A percentile compares a stretch with the other conserved stretches of the same genome.
Conservation (phyloP, 2,329 filamentous ascomycete genomes). For the Aspergillus chevalieri region DNA sequence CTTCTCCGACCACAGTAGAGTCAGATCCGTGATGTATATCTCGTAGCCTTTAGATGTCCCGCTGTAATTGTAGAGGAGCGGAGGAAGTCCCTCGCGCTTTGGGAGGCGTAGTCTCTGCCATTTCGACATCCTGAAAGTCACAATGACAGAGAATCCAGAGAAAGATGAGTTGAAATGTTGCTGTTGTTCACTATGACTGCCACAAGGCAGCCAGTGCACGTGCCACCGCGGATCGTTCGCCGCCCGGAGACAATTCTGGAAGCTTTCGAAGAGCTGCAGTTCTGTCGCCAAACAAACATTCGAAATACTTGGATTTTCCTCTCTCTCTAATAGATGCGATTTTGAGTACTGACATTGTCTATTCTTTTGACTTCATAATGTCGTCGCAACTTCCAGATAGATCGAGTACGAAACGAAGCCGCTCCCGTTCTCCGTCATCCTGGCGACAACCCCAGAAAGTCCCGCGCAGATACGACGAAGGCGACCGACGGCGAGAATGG, state of each 20-base stretch:
- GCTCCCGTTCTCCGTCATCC: constrained; percentile 38
- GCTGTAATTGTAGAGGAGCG: constrained; percentile 35
- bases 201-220: constrained; percentile 14
- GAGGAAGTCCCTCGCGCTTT: constrained; percentile 21
- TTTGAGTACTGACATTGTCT: no score
- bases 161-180: background rate
- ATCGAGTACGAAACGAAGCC: constrained; percentile 32
- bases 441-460: constrained; percentile 35
- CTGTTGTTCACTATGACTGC: background rate
- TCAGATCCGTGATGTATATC: constrained; percentile 53
- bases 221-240: constrained; percentile 15
- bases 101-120: constrained; percentile 33
- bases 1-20: constrained; percentile 51
- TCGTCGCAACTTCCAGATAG: constrained; percentile 28
- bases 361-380: constrained; percentile 16
- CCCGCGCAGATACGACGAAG: constrained; percentile 28
- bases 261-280: constrained; percentile 8
- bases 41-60: constrained; percentile 40
- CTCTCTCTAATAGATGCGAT: background rate
- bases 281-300: constrained; percentile 2
- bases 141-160: background rate
- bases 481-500: constrained; percentile 21
- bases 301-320: background rate
- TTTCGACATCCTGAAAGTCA: constrained; percentile 3
- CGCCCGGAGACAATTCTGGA: constrained; percentile 13